Percentiles rank a stretch among this genome's conserved stretches.
Evolutionary conservation across 768 basidiomycete species (phyloP).

Genomic region (Cyathus striatus): DNA sequence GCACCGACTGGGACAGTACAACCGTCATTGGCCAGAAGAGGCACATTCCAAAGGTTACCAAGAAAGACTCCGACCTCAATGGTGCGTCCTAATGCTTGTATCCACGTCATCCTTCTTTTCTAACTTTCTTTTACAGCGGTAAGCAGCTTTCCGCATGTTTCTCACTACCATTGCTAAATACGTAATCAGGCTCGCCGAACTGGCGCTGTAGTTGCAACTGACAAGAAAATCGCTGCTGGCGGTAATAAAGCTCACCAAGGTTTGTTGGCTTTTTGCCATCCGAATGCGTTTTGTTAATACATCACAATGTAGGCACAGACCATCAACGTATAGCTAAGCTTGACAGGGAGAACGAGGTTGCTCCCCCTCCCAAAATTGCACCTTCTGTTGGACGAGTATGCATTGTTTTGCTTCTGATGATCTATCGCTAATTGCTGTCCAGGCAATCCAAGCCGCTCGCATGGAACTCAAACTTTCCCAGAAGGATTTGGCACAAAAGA

Average conservation of each 20-base stretch:
- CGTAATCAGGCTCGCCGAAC: constrained; percentile 59
- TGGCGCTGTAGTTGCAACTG: constrained; percentile 75
- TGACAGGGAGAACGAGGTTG: constrained; percentile 93
- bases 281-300: neutral
- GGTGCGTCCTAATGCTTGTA: constrained; percentile 27
- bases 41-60: constrained; percentile 56
- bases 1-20: constrained; percentile 70
- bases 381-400: constrained; percentile 69
- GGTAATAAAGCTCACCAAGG: constrained; percentile 76
- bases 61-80: constrained; percentile 55
- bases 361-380: constrained; percentile 79
- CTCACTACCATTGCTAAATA: neutral
- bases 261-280: constrained; percentile 20
- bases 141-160: too few relatives aligned
- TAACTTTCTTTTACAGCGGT: constrained; percentile 41
- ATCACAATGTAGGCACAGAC: constrained; percentile 62
- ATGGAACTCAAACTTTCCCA: constrained; percentile 77
- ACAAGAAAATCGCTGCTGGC: constrained; percentile 70
- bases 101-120: neutral
- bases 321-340: constrained; percentile 92
- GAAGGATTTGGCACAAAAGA: constrained; percentile 88
- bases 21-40: constrained; percentile 67
- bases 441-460: constrained; percentile 83
- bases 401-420: constrained; percentile 7
- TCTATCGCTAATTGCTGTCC: constrained; percentile 6